Evolutionary conservation across 345 rosid genomes (phyloP).

Genomic region (Microcos paniculata): DNA sequence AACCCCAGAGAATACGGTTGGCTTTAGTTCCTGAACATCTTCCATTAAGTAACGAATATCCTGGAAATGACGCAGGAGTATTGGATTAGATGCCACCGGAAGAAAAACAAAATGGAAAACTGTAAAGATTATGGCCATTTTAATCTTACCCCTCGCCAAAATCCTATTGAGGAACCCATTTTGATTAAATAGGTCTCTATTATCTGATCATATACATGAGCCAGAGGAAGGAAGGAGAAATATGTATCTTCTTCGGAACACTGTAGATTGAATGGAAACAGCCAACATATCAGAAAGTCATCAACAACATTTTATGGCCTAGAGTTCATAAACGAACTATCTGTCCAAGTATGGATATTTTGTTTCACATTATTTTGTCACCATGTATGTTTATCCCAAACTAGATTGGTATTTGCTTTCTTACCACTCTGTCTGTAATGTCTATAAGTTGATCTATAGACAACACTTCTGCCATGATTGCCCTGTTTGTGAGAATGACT

Average conservation of each 20-base stretch:
- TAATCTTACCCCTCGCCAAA: slow-evolving; percentile 78
- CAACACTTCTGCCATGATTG: slow-evolving; percentile 66
- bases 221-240: slow-evolving; percentile 94
- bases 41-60: slow-evolving; percentile 75
- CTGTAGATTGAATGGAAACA: too few species aligned
- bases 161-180: slow-evolving; percentile 80
- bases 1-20: slow-evolving; percentile 78
- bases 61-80: slow-evolving; percentile 28
- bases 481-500: slow-evolving; percentile 64
- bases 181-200: slow-evolving; percentile 77
- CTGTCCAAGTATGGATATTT: neutral
- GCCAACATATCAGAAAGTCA: too few species aligned
- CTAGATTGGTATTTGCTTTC: neutral
- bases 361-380: neutral
- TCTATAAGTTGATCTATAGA: slow-evolving; percentile 67
- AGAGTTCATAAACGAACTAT: neutral
- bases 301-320: neutral
- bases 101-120: neutral
- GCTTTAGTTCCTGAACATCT: slow-evolving; percentile 84
- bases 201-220: slow-evolving; percentile 86
- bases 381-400: neutral
- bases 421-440: slow-evolving; percentile 68
- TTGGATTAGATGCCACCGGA: neutral
- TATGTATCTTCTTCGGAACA: slow-evolving; percentile 68
- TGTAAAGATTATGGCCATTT: slow-evolving; percentile 4